Conservation (phyloP, 2,329 filamentous ascomycete genomes). For the Nectriaceae sp. region DNA sequence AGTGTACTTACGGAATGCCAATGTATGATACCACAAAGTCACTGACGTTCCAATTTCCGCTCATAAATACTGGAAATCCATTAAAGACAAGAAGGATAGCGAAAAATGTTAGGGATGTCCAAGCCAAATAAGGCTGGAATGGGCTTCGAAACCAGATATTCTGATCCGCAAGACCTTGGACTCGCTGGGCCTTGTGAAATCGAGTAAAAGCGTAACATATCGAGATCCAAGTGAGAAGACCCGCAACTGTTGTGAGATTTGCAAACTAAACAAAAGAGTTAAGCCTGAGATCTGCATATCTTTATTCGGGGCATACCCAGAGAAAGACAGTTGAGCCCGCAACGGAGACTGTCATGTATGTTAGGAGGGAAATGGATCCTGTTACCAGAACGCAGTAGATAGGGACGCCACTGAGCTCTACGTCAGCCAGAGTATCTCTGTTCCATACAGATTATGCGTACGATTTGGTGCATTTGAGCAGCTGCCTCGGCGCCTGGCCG, state of each 20-base stretch:
- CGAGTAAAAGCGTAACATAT: background rate
- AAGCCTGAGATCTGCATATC: background rate
- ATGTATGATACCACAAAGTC: background rate
- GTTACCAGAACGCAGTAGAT: background rate
- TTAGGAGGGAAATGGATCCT: background rate
- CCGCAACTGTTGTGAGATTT: background rate
- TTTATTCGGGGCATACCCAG: background rate
- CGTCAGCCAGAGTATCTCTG: background rate
- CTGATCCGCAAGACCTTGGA: background rate
- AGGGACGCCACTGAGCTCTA: background rate
- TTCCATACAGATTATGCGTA: background rate
- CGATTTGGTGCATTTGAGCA: background rate
- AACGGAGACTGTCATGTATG: background rate
- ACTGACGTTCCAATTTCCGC: background rate
- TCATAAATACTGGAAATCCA: background rate
- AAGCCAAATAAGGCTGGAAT: background rate
- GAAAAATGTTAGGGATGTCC: background rate
- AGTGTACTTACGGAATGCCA: background rate
- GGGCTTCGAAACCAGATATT: background rate
- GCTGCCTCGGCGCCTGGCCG: background rate
- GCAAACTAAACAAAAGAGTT: background rate
- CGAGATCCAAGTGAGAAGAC: background rate
- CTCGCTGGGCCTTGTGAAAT: background rate
- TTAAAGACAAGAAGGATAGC: background rate
- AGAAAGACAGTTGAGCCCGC: conserved; percentile 1